Evolutionary conservation across 257 asterid genomes (phyloP).

Genomic region (Buddleja alternifolia): DNA sequence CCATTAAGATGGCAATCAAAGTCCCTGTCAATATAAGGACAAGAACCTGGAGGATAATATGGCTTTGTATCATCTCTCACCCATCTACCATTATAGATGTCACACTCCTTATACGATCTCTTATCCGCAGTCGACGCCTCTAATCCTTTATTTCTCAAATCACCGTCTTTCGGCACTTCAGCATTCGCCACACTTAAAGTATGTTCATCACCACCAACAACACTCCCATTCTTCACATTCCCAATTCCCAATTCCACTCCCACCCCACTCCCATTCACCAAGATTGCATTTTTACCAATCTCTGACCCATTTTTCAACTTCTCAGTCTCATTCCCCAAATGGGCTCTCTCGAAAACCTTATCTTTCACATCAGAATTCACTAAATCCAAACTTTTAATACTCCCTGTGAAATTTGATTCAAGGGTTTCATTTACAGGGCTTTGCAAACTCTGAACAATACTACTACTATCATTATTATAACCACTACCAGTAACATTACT

Average conservation of each 20-base stretch:
- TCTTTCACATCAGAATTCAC: slow-evolving; percentile 35
- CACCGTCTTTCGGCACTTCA: not conserved
- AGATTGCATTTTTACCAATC: slow-evolving; percentile 26
- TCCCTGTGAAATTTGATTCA: slow-evolving; percentile 31
- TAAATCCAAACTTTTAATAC: slow-evolving; percentile 30
- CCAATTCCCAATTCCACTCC: slow-evolving; percentile 22
- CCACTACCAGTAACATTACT: slow-evolving; percentile 28
- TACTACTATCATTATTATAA: slow-evolving; percentile 28
- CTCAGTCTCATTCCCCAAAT: slow-evolving; percentile 39
- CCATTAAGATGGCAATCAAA: slow-evolving; percentile 83
- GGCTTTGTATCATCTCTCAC: slow-evolving; percentile 77
- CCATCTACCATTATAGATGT: slow-evolving; percentile 87
- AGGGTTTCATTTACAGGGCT: slow-evolving; percentile 35
- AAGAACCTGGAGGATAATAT: slow-evolving; percentile 80
- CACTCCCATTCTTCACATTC: too few relatives aligned
- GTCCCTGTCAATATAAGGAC: slow-evolving; percentile 83
- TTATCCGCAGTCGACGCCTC: slow-evolving; percentile 24
- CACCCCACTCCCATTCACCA: slow-evolving; percentile 27
- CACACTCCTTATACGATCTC: slow-evolving; percentile 60
- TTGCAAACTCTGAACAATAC: slow-evolving; percentile 18
- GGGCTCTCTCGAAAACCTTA: slow-evolving; percentile 33
- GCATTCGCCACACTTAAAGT: too few relatives aligned
- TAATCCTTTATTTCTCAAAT: slow-evolving; percentile 14
- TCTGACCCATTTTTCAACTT: slow-evolving; percentile 28
- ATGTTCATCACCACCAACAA: too few relatives aligned